These are phyloP conservation scores for Skeletonema menzelii DNA, from an alignment of 108 stramenopile genomes.

Conservation along the genomic window DNA sequence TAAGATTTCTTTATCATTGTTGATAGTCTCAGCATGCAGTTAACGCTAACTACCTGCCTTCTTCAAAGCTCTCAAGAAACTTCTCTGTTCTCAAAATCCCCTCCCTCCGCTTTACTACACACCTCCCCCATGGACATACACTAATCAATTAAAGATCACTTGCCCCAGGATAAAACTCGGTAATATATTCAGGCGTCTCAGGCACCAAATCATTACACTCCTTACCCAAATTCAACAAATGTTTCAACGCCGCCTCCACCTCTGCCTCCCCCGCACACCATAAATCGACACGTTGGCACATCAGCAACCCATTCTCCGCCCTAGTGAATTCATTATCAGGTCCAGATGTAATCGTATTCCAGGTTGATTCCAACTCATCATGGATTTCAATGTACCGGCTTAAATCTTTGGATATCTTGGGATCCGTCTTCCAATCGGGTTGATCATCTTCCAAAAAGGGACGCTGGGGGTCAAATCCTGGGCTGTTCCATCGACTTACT, in stretches of 20 bases:
- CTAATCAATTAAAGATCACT: slow-evolving; percentile 43
- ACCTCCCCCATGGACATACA: background rate
- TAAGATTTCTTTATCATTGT: slow-evolving; percentile 7
- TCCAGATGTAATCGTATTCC: slow-evolving; percentile 60
- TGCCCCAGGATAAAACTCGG: slow-evolving; percentile 85
- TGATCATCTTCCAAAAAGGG: slow-evolving; percentile 59
- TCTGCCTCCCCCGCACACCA: slow-evolving; percentile 88
- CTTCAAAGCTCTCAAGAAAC: background rate
- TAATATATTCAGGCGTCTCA: slow-evolving; percentile 74
- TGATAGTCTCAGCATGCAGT: background rate
- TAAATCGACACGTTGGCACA: slow-evolving; percentile 87
- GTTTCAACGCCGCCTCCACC: slow-evolving; percentile 86
- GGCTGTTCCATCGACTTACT: slow-evolving; percentile 55
- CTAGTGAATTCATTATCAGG: slow-evolving; percentile 74
- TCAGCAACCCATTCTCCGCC: slow-evolving; percentile 78
- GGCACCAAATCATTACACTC: slow-evolving; percentile 75
- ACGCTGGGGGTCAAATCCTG: slow-evolving; percentile 79
- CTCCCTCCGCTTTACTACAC: background rate
- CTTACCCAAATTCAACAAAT: slow-evolving; percentile 79
- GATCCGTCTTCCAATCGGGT: slow-evolving; percentile 69
- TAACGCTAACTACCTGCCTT: background rate
- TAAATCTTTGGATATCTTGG: slow-evolving; percentile 51
- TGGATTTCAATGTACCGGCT: slow-evolving; percentile 63
- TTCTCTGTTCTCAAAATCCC: background rate
- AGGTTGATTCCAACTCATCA: slow-evolving; percentile 56